phyloP scores from a whole-genome alignment of 1,284 basidiomycete genomes.

The Amylostereum areolatum region DNA sequence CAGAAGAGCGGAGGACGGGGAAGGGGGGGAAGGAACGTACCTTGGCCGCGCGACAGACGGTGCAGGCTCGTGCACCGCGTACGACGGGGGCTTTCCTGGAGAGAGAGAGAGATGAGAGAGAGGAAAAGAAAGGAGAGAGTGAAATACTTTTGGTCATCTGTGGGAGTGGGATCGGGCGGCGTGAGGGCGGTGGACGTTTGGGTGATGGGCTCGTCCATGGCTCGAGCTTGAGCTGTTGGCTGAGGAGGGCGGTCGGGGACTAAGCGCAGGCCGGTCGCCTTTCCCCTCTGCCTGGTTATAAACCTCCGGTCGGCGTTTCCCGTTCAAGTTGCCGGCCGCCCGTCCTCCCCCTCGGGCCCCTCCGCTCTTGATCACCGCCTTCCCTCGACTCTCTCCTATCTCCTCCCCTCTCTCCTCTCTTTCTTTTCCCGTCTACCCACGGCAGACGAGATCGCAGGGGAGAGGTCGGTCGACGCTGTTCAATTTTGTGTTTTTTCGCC shows the following conservation, averaged over 20 bases:
- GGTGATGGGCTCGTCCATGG: no score
- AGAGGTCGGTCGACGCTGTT: no score
- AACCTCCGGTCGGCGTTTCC: neutral
- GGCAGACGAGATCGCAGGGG: no score
- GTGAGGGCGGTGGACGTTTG: neutral
- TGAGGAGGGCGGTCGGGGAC: constrained; percentile 9
- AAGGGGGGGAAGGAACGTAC: constrained; percentile 29
- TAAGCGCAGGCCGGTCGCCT: neutral
- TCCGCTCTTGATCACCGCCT: no score
- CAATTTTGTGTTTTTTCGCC: no score
- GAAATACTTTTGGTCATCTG: constrained; percentile 11
- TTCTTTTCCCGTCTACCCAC: no score
- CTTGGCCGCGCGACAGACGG: constrained; percentile 77
- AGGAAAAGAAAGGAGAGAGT: neutral
- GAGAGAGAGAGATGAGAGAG: constrained; percentile 3
- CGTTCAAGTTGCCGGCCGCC: constrained; percentile 1
- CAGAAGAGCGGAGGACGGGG: constrained; percentile 11
- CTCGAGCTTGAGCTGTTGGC: no score
- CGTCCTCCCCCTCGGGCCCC: neutral
- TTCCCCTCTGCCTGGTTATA: neutral
- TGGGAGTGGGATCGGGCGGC: constrained; percentile 9
- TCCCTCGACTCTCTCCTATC: no score
- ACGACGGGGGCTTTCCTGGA: constrained; percentile 49
- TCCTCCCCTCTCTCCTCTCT: no score
- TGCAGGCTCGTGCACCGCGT: constrained; percentile 72